phyloP scores from a whole-genome alignment of 495 filamentous ascomycete species.

The Hypoxylon lenormandii region DNA sequence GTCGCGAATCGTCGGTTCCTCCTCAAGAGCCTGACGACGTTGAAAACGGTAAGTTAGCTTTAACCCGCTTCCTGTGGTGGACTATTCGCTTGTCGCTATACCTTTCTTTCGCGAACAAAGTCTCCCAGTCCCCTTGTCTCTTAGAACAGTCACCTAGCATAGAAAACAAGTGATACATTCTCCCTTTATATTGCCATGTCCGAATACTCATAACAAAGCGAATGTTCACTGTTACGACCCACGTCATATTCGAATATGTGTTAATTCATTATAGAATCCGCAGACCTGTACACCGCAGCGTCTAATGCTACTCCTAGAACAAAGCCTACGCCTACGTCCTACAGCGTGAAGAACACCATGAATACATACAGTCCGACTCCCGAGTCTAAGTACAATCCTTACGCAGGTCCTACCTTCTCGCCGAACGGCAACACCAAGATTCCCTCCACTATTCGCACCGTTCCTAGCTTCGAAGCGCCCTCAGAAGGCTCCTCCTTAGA shows the following conservation, averaged over 20 bases:
- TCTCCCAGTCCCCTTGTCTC: not conserved
- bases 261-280: conserved; percentile 32
- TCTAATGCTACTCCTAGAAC: conserved; percentile 33
- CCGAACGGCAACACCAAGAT: conserved; percentile 37
- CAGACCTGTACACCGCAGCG: conserved; percentile 32
- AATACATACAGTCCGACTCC: conserved; percentile 42
- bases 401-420: conserved; percentile 27
- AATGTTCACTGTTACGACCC: conserved; percentile 1
- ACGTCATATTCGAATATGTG: conserved; percentile 3
- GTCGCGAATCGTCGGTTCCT: conserved; percentile 47
- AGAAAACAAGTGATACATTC: conserved; percentile 10
- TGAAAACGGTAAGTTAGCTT: conserved; percentile 51
- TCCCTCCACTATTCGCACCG: conserved; percentile 61
- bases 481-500: conserved; percentile 52
- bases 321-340: conserved; percentile 52
- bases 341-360: conserved; percentile 55
- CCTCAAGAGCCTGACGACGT: conserved; percentile 44
- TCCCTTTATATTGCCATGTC: not conserved
- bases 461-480: conserved; percentile 58
- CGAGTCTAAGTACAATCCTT: conserved; percentile 34
- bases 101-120: not conserved
- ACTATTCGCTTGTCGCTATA: conserved; percentile 3
- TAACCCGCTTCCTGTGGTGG: not conserved
- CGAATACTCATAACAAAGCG: conserved; percentile 21
- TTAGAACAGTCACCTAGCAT: not conserved